A percentile compares a stretch with the other conserved stretches of the same genome.
These are phyloP conservation scores for Arthrobotrys iridis DNA, from an alignment of 2,329 filamentous ascomycete species.

Conservation along the genomic window DNA sequence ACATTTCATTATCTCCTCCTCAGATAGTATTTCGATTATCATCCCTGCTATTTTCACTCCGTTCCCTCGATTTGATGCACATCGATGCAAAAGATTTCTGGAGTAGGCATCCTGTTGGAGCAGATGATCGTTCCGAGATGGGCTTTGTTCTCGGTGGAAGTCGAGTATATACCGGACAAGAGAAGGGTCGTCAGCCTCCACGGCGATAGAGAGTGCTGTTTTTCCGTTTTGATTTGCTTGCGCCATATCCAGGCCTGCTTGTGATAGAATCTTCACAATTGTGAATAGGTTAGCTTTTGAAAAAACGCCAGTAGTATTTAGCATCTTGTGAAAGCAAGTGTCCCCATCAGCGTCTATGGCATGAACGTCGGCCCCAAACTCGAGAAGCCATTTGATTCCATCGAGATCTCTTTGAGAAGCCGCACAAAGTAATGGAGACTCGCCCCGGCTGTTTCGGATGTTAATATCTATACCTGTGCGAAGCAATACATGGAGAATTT, in stretches of 20 bases:
- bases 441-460: neutral
- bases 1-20: neutral
- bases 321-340: neutral
- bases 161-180: neutral
- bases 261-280: neutral
- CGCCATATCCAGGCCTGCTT: neutral
- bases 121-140: neutral
- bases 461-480: neutral
- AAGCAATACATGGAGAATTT: neutral
- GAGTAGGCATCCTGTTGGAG: neutral
- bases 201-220: neutral
- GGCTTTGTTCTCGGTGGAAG: neutral
- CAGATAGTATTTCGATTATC: neutral
- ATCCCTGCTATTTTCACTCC: slow-evolving; percentile 7
- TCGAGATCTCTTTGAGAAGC: neutral
- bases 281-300: neutral
- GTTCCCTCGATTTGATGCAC: neutral
- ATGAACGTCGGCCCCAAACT: neutral
- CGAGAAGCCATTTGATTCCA: neutral
- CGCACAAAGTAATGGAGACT: neutral
- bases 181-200: neutral
- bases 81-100: slow-evolving; percentile 1
- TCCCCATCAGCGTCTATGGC: neutral
- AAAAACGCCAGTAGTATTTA: neutral
- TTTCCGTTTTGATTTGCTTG: neutral